Evolutionary conservation across 257 asterid genomes (phyloP).

Genomic region (Cynanchum wilfordii): DNA sequence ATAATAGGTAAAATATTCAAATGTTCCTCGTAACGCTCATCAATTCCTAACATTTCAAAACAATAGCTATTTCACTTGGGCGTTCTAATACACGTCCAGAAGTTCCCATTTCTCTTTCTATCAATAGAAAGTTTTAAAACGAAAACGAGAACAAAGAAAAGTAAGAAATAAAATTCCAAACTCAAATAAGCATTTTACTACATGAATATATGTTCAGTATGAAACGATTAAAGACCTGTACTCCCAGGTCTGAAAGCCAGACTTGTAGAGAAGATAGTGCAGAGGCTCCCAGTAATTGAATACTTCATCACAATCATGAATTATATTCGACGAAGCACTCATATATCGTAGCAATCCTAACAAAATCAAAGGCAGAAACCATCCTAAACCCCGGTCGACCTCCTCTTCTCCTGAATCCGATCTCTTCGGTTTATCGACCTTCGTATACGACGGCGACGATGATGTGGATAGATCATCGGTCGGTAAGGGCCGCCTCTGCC

Average conservation of each 20-base stretch:
- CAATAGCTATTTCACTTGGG: not conserved
- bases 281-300: slow-evolving; percentile 99
- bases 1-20: not conserved
- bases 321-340: slow-evolving; percentile 91
- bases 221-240: slow-evolving; percentile 51
- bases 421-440: slow-evolving; percentile 67
- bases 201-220: not conserved
- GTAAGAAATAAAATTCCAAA: not conserved
- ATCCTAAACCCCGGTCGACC: slow-evolving; percentile 49
- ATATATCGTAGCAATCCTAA: slow-evolving; percentile 71
- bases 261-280: slow-evolving; percentile 80
- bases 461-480: slow-evolving; percentile 20
- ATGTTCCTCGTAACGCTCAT: not conserved
- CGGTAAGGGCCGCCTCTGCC: slow-evolving; percentile 81
- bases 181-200: not conserved
- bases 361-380: slow-evolving; percentile 68
- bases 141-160: not conserved
- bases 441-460: slow-evolving; percentile 56
- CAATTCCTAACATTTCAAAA: not conserved
- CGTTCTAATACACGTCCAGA: not conserved
- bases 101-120: not conserved
- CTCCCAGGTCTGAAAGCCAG: slow-evolving; percentile 99
- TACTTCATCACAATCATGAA: slow-evolving; percentile 97
- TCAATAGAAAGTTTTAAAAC: not conserved
- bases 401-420: slow-evolving; percentile 35